Conservation (phyloP, 2,329 filamentous ascomycete genomes). For the Aspergillus brunneoviolaceus region DNA sequence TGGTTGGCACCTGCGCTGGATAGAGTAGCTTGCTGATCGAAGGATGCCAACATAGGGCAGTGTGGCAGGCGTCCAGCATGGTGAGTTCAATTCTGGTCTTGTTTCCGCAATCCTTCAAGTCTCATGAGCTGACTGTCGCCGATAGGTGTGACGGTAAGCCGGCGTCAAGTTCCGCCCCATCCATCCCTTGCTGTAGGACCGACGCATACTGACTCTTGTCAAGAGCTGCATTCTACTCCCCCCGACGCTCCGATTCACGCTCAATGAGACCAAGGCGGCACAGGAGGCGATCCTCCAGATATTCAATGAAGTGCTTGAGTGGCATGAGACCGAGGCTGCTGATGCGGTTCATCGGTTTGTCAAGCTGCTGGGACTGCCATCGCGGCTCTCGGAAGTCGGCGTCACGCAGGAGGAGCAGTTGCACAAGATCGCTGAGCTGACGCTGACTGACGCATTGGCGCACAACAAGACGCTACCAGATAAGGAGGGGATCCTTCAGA, state of each 20-base stretch:
- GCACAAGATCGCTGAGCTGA: constrained; percentile 5
- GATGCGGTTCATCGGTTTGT: constrained; percentile 1
- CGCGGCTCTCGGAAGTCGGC: constrained; percentile 3
- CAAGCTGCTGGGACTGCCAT: constrained; percentile 1
- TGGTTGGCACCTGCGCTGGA: background rate
- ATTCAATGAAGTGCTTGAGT: constrained; percentile 2
- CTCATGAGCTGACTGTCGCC: background rate
- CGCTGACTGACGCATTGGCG: constrained; percentile 2
- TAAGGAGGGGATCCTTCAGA: background rate
- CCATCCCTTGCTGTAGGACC: background rate
- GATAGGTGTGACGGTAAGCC: constrained; percentile 4
- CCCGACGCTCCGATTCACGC: background rate
- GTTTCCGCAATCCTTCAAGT: background rate
- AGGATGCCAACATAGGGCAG: background rate
- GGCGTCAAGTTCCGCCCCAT: background rate
- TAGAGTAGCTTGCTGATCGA: background rate
- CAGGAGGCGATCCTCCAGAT: background rate
- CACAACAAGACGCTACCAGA: background rate
- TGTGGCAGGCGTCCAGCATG: constrained; percentile 7
- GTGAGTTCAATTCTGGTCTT: background rate
- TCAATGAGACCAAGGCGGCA: background rate
- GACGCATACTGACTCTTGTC: background rate
- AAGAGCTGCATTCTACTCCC: constrained; percentile 4
- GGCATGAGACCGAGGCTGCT: background rate
- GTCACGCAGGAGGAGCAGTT: constrained; percentile 5